Base-by-base conservation (phyloP, 345 rosid species). In the Sonneratia alba region DNA sequence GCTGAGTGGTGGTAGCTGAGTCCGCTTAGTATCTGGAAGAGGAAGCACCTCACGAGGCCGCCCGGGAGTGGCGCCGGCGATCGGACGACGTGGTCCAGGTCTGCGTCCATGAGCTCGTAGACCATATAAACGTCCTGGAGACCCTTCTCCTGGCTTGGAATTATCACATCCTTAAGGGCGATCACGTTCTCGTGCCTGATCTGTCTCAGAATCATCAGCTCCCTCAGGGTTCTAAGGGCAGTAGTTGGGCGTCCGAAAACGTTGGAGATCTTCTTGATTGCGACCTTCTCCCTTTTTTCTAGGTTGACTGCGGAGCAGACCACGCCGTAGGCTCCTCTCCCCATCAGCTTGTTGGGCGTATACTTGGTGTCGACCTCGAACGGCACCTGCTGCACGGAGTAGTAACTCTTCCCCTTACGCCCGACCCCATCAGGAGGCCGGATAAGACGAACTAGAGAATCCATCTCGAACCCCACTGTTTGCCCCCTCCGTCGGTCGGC, bases 51-150 rank as follows among this genome's bases (percentile, higher is more conserved):
- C 64, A 67, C 11, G 13, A 18, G 55, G 16, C 9, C 18, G 12
- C 51, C 64, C 38, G 24, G 47, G 2, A 36, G 16, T 8, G 6
- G 59, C 7, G 0, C 47, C 34, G 22, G 11, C 22, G 21, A 45
- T 8, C 21, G 18, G 7, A 19, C 48, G 19, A 42, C 7, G 77
- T 87, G 97, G 82, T 91, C 91, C 77, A 94, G 83, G 86, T 91
- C 97, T 0, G 94, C 89, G 78, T 89, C 94, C 97, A 93, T 93
- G 27, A 93, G 88, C 79, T 93, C 98, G 68, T 84, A 93, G 48
- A 93, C 98, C 85, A 93, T 75, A 56, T 93, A 93, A 1, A 93
- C 96, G 79, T 93, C 97, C 77, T 77, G 86, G 38, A 91, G 91
- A 70, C 89, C 82, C 4, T 74, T 73, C 72, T 67, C 80, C 19